phyloP scores from a whole-genome alignment of 1,284 basidiomycete species.

The Boletellus dicymbophilus region DNA sequence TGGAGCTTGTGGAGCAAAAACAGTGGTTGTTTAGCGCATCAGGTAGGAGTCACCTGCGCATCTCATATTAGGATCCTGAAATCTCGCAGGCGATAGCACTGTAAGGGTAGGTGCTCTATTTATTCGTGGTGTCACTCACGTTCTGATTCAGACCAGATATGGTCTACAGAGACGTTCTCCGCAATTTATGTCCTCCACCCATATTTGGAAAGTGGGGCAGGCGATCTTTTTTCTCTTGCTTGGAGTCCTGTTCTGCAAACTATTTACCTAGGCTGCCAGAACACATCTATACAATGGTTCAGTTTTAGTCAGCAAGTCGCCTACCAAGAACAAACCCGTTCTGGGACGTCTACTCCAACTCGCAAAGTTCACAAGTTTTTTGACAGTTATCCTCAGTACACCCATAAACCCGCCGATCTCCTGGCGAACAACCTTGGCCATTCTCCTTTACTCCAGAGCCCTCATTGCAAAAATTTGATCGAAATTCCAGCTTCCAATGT shows the following conservation, averaged over 20 bases:
- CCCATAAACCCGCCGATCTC: conserved; percentile 63
- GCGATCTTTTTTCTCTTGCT: conserved; percentile 88
- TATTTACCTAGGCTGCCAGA: conserved; percentile 89
- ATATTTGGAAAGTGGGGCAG: conserved; percentile 81
- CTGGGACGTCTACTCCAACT: conserved; percentile 50
- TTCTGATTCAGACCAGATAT: conserved; percentile 55
- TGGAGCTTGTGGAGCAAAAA: conserved; percentile 77
- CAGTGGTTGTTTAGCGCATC: conserved; percentile 88
- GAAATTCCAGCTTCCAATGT: conserved; percentile 70
- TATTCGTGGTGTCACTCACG: not conserved
- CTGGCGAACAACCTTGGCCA: conserved; percentile 53
- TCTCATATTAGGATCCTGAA: conserved; percentile 6
- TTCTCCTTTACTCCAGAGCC: conserved; percentile 20
- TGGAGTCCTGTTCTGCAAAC: conserved; percentile 77
- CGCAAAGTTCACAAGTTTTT: conserved; percentile 79
- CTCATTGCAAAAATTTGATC: conserved; percentile 40
- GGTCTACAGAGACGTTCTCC: conserved; percentile 76
- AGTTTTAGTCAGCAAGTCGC: conserved; percentile 47
- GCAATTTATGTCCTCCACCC: conserved; percentile 83
- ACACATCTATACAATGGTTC: conserved; percentile 88
- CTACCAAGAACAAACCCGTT: conserved; percentile 28
- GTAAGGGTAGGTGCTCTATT: conserved; percentile 56
- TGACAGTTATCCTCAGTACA: conserved; percentile 74
- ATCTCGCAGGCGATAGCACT: conserved; percentile 74
- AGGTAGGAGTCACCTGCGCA: conserved; percentile 42